Evolutionary conservation across 2,329 filamentous ascomycete species (phyloP).

Genomic region (Talaromyces verruculosus): DNA sequence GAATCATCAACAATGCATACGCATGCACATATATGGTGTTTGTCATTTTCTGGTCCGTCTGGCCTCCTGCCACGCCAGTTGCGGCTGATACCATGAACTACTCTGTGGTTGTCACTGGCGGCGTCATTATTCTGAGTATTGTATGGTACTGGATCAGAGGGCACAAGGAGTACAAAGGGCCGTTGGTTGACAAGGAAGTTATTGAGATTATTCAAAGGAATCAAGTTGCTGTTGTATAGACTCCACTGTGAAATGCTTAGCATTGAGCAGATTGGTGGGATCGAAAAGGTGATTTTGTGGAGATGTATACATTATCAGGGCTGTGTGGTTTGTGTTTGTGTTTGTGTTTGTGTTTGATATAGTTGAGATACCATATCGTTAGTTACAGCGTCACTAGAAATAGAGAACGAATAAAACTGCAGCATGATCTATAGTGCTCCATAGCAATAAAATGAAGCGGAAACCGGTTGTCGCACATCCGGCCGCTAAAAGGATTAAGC

Average conservation of each 20-base stretch:
- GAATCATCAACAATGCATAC: slow-evolving; percentile 56
- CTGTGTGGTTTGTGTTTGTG: neutral
- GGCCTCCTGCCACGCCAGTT: slow-evolving; percentile 41
- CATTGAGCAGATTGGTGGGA: neutral
- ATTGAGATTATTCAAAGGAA: slow-evolving; percentile 18
- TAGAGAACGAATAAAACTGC: neutral
- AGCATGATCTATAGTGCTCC: neutral
- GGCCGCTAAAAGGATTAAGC: neutral
- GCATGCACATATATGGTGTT: slow-evolving; percentile 56
- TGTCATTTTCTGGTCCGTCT: slow-evolving; percentile 59
- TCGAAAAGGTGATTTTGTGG: neutral
- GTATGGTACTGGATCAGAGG: slow-evolving; percentile 46
- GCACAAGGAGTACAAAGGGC: slow-evolving; percentile 34
- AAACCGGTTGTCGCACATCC: slow-evolving; percentile 10
- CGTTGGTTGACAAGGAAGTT: slow-evolving; percentile 21
- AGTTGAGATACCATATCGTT: slow-evolving; percentile 1
- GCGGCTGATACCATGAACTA: slow-evolving; percentile 48
- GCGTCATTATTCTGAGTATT: slow-evolving; percentile 45
- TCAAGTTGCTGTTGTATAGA: neutral
- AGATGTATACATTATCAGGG: neutral
- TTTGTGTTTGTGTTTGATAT: neutral
- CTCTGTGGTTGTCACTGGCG: slow-evolving; percentile 49
- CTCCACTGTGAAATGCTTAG: neutral
- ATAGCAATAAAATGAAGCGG: neutral
- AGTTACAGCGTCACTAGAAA: neutral